Conservation (phyloP, 805 yeast genomes). For the Tetrapisispora phaffii region DNA sequence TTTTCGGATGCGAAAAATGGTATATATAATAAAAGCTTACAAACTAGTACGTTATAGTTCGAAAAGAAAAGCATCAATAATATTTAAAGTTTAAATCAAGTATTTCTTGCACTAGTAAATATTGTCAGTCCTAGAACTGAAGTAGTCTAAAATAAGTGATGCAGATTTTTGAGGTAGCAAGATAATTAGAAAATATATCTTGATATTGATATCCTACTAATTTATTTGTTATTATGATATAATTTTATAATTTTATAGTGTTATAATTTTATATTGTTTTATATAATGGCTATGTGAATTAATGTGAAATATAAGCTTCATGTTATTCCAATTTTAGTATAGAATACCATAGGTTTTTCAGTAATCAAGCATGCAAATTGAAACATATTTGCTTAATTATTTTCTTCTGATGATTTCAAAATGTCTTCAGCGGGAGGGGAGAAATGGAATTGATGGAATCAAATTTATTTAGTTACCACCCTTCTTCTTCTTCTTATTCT, state of each 20-base stretch:
- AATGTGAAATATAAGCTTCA: neutral
- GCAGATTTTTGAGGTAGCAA: too few species aligned
- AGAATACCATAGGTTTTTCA: neutral
- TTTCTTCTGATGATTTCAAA: too few species aligned
- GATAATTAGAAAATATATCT: too few species aligned
- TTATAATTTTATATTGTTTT: neutral
- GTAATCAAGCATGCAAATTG: neutral
- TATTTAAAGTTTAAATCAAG: too few species aligned
- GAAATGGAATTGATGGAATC: neutral
- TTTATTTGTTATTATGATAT: neutral
- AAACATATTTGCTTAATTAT: neutral
- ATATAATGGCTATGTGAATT: neutral
- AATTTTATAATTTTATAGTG: too few species aligned
- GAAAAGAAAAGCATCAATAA: too few species aligned
- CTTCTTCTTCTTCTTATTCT: constrained; percentile 5
- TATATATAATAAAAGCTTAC: too few species aligned
- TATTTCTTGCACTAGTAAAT: too few species aligned
- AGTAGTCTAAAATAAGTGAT: too few species aligned
- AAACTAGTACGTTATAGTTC: too few species aligned
- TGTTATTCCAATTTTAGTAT: neutral
- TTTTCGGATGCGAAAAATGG: too few species aligned
- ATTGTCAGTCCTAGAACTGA: too few species aligned
- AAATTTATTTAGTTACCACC: constrained; percentile 3
- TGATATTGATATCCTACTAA: neutral
- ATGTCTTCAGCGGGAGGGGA: neutral